A percentile compares a stretch with the other conserved stretches of the same genome.
Conservation (phyloP, 495 filamentous ascomycete species). For the Aspergillus coremiiformis region DNA sequence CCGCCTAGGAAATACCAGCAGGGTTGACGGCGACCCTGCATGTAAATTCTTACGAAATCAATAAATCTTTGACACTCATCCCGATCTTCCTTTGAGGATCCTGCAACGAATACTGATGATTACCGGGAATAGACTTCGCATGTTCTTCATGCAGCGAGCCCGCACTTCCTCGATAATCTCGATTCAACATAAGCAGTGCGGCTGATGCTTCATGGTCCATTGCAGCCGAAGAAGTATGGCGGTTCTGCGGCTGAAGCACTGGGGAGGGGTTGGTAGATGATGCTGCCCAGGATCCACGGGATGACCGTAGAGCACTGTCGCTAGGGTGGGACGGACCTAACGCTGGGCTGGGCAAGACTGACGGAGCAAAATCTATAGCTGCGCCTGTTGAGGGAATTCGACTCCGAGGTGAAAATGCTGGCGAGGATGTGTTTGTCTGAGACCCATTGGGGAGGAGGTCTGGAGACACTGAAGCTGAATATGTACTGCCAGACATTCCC, state of each 20-base stretch:
- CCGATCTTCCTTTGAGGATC: constrained; percentile 35
- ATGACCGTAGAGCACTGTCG: constrained; percentile 18
- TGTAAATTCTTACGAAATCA: constrained; percentile 45
- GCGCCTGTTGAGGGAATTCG: constrained; percentile 24
- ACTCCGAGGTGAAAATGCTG: constrained; percentile 33
- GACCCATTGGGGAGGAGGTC: constrained; percentile 20
- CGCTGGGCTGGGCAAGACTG: constrained; percentile 38
- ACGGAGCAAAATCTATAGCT: constrained; percentile 24
- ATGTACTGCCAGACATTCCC: constrained; percentile 14
- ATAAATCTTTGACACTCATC: constrained; percentile 75
- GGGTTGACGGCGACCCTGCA: no score
- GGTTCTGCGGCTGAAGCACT: constrained; percentile 20
- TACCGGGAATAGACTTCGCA: constrained; percentile 4
- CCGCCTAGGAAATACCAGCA: no score
- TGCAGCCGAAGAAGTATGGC: constrained; percentile 27
- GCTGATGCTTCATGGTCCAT: constrained; percentile 74
- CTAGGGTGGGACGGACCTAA: constrained; percentile 26
- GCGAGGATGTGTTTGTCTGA: constrained; percentile 27
- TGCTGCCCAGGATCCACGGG: constrained; percentile 12
- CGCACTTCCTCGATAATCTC: constrained; percentile 48
- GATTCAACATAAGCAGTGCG: constrained; percentile 72
- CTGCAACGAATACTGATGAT: background rate
- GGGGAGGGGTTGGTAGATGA: constrained; percentile 31
- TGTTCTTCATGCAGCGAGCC: constrained; percentile 28
- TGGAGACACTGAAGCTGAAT: constrained; percentile 33